Evolutionary conservation across 345 rosid species (phyloP), one percentile per base, ranked within the genome.

Genomic region (Raphanus raphanistrum): DNA sequence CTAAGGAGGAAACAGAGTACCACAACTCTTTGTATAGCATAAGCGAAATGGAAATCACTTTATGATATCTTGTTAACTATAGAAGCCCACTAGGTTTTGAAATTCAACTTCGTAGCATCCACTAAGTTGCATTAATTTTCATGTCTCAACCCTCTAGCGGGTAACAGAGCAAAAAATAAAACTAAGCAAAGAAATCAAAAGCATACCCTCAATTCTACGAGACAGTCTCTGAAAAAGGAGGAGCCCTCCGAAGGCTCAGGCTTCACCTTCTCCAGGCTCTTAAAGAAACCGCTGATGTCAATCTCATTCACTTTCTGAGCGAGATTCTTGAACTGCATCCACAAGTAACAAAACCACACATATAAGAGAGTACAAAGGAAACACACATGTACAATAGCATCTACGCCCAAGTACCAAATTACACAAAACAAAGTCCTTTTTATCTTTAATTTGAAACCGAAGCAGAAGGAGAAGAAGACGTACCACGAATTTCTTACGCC

Each of bases 191-290:
- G 71, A 25, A 50, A 73, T 1, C 64, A 65, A 59, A 50, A 8
- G 15, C 90, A 38, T 89, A 92, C 98, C 92, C 94, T 92, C 91
- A 93, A 94, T 82, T 94, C 98, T 2, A 86, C 16, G 27, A 94
- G 98, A 69, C 93, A 87, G 43, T 92, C 98, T 68, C 84, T 81
- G 74, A 92, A 84, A 82, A 92, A 90, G 4, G 95, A 77, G 38
- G 96, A 90, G 11, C 98, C 97, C 31, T 85, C 84, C 2, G 96
- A 87, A 26, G 98, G 98, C 85, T 87, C 89, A 3, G 83, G 33
- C 84, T 92, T 94, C 28, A 85, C 71, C 79, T 82, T 84, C 43
- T 88, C 85, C 54, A 92, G 87, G 87, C 89, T 89, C 78, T 87
- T 76, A 73, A 81, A 88, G 61, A 88, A 11, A 7, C 64, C 92